These are phyloP conservation scores for Apiotrichum gamsii DNA, from an alignment of 1,284 basidiomycete species.

Conservation along the genomic window DNA sequence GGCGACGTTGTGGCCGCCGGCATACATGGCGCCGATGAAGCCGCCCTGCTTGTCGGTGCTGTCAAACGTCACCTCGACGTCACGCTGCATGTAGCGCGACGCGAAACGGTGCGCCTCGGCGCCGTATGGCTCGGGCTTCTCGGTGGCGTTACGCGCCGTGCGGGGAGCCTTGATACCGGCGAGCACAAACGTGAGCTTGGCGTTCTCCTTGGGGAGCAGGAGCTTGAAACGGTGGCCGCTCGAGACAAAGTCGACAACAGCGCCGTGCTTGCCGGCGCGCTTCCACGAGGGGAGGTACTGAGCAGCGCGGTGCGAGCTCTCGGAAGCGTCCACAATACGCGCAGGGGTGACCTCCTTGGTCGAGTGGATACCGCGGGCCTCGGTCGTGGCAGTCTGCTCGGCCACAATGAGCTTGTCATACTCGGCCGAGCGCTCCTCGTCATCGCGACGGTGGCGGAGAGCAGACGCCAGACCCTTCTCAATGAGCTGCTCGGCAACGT, in stretches of 20 bases:
- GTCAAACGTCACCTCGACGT: constrained; percentile 88
- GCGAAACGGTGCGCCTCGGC: constrained; percentile 76
- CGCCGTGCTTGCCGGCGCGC: constrained; percentile 72
- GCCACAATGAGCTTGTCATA: constrained; percentile 93
- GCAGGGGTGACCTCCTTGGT: constrained; percentile 69
- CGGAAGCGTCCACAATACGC: constrained; percentile 80
- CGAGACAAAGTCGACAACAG: constrained; percentile 88
- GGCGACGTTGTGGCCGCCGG: constrained; percentile 74
- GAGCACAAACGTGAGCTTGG: constrained; percentile 80
- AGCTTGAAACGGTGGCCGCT: constrained; percentile 92
- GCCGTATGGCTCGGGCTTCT: constrained; percentile 87
- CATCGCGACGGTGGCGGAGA: constrained; percentile 85
- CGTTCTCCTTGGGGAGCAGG: constrained; percentile 82
- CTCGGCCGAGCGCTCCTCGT: constrained; percentile 89
- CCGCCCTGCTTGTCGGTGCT: constrained; percentile 89
- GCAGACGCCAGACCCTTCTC: constrained; percentile 87
- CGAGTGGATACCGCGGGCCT: constrained; percentile 82
- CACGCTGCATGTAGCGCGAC: constrained; percentile 81
- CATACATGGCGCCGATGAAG: constrained; percentile 83
- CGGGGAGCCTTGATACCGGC: constrained; percentile 79
- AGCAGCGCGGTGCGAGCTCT: constrained; percentile 68
- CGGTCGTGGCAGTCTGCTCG: constrained; percentile 74
- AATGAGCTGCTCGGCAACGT: constrained; percentile 84
- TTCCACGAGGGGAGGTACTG: constrained; percentile 90
- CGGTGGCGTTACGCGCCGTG: constrained; percentile 68